Base-by-base conservation (phyloP, 805 yeast species). In the Candida odintsovae region DNA sequence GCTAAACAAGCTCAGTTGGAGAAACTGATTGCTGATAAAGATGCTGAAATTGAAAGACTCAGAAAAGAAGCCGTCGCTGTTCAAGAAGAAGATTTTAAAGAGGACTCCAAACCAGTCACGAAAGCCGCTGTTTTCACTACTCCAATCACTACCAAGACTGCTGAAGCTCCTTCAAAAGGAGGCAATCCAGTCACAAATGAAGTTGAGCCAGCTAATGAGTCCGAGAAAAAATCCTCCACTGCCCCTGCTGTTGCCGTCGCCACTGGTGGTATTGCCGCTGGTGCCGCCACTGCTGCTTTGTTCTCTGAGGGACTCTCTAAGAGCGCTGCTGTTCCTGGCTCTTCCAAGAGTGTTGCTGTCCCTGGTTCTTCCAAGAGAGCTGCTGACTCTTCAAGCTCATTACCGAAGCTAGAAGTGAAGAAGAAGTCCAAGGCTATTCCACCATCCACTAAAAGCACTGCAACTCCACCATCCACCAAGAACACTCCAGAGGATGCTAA, bases 181-280 rank as follows among this genome's bases (percentile, higher is more conserved):
- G 48, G 43, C n/a, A 40, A 52, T 22, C 46, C 46, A 25, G 49
- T 46, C 29, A 39, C 53, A 11, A 20, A 33, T 19, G 36, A 33
- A 33, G 36, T 18, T 33, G 20, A 33, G 36, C 36, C 36, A 33
- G 20, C 20, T 33, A 16, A 4, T 18, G 36, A 33, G 4, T 7
- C 31, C 16, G 36, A 33, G 16, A 16, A n/a, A 12, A 38, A 22
- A 13, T 8, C 21, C 10, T 20, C 43, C 8, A 9, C 35, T 28
- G 35, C 16, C 35, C 38, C 46, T 21, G 49, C 48, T 26, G 50
- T 50, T 44, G 53, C 51, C 15, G 35, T 6, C 16, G 12, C 25
- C 13, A 31, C 48, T 8, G 40, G 41, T 21, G 38, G 44, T 50
- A 50, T 58, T 22, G 56, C 57, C 43, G 58, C 62, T 44, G 40